These are phyloP conservation scores for Penicillium occitanis DNA, from an alignment of 2,329 filamentous ascomycete genomes.

Conservation along the genomic window DNA sequence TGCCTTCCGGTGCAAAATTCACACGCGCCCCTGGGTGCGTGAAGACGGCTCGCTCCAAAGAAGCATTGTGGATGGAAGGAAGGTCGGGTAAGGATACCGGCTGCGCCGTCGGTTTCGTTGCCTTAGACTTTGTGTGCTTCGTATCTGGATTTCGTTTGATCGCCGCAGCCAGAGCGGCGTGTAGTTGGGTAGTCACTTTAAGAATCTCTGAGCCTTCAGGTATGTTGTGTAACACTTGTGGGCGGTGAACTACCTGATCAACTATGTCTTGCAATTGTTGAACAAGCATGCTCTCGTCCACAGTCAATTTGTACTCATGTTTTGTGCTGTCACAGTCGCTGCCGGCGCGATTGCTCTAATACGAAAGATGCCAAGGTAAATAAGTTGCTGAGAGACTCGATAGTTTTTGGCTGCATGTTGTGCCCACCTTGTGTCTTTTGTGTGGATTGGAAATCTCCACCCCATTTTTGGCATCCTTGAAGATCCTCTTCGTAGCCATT, in stretches of 20 bases:
- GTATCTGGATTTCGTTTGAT: not conserved
- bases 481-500: conserved; percentile 33
- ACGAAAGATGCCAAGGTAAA: not conserved
- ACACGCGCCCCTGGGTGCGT: conserved; percentile 59
- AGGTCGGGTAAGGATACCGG: conserved; percentile 38
- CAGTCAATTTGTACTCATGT: not conserved
- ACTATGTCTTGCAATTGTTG: conserved; percentile 13
- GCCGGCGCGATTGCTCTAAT: conserved; percentile 15
- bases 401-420: not conserved
- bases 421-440: conserved; percentile 27
- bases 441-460: not conserved
- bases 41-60: conserved; percentile 63
- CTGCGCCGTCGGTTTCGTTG: conserved; percentile 21
- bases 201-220: conserved; percentile 17
- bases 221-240: conserved; percentile 10
- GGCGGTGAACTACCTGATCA: conserved; percentile 16
- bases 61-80: conserved; percentile 60
- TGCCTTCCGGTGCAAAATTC: conserved; percentile 26
- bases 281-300: conserved; percentile 11
- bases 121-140: conserved; percentile 16
- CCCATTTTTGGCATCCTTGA: conserved; percentile 17
- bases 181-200: conserved; percentile 13
- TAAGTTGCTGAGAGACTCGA: not conserved
- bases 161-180: conserved; percentile 11
- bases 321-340: not conserved